Percentiles rank a stretch among this genome's conserved stretches.
phyloP scores from a whole-genome alignment of 768 basidiomycete genomes.

The Multifurca ochricompacta region DNA sequence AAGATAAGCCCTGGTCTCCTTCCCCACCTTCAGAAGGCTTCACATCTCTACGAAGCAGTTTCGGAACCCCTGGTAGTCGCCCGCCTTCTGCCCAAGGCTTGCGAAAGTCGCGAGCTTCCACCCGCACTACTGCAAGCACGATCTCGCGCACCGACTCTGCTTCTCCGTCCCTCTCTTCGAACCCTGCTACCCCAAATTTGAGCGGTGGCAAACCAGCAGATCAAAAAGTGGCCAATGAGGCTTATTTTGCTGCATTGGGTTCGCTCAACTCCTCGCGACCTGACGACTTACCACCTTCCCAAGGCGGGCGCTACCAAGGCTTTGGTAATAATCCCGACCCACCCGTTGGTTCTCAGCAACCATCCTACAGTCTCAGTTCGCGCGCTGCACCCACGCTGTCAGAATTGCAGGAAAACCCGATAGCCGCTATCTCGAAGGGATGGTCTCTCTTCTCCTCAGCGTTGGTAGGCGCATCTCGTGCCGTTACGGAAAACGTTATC shows the following conservation, averaged over 20 bases:
- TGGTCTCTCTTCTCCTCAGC: conserved; percentile 94
- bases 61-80: conserved; percentile 40
- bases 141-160: conserved; percentile 46
- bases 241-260: conserved; percentile 80
- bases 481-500: conserved; percentile 78
- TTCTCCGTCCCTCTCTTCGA: conserved; percentile 46
- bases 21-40: conserved; percentile 54
- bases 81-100: conserved; percentile 76
- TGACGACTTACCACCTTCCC: conserved; percentile 78
- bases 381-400: conserved; percentile 67
- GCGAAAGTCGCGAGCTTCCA: conserved; percentile 76
- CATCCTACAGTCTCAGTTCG: conserved; percentile 68
- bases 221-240: conserved; percentile 77
- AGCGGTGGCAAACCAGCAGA: conserved; percentile 37
- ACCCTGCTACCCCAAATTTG: conserved; percentile 30
- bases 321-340: conserved; percentile 84
- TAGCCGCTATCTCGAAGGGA: conserved; percentile 81
- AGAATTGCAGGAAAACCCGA: conserved; percentile 83
- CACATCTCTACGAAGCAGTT: conserved; percentile 29
- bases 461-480: conserved; percentile 70
- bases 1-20: conserved; percentile 72
- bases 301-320: conserved; percentile 89
- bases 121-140: conserved; percentile 41
- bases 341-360: conserved; percentile 43
- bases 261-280: conserved; percentile 72